Conservation (phyloP, 2,329 filamentous ascomycete genomes). For the Calonectria pseudoturangicola region DNA sequence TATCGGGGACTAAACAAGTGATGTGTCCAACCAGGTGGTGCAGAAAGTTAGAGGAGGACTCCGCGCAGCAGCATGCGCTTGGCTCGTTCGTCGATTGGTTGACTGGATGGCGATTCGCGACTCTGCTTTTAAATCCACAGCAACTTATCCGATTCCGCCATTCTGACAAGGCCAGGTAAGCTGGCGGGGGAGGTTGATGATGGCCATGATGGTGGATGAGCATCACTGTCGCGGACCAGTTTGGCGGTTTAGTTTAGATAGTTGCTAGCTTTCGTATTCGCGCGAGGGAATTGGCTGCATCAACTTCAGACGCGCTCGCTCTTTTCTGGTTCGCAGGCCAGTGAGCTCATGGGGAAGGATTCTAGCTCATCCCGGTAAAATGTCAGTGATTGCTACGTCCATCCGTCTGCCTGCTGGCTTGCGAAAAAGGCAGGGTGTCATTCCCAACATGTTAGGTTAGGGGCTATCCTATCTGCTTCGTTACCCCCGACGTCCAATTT, state of each 20-base stretch:
- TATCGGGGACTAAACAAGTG: conserved; percentile 32
- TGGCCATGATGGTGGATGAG: background rate
- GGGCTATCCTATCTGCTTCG: conserved; percentile 44
- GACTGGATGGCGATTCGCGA: background rate
- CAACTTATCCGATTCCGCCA: conserved; percentile 1
- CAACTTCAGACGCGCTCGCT: background rate
- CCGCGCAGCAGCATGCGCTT: conserved; percentile 41
- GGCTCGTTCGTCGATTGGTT: conserved; percentile 36
- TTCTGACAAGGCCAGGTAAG: conserved; percentile 16
- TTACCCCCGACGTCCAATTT: conserved; percentile 50
- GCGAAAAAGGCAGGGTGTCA: conserved; percentile 21
- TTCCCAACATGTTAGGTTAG: conserved; percentile 42
- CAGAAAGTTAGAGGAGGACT: conserved; percentile 29
- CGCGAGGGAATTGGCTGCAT: conserved; percentile 10
- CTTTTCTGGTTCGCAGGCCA: background rate
- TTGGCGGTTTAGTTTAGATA: background rate
- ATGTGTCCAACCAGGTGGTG: conserved; percentile 23
- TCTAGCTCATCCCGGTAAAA: conserved; percentile 21
- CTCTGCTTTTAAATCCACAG: conserved; percentile 22
- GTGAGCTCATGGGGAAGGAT: background rate
- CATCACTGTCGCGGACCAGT: background rate
- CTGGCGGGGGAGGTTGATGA: background rate
- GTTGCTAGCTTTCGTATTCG: conserved; percentile 5
- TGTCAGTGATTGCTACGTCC: conserved; percentile 4
- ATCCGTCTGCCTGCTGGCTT: conserved; percentile 5